These are phyloP conservation scores for Neocucurbitaria cava DNA, from an alignment of 2,329 filamentous ascomycete species.

Conservation along the genomic window DNA sequence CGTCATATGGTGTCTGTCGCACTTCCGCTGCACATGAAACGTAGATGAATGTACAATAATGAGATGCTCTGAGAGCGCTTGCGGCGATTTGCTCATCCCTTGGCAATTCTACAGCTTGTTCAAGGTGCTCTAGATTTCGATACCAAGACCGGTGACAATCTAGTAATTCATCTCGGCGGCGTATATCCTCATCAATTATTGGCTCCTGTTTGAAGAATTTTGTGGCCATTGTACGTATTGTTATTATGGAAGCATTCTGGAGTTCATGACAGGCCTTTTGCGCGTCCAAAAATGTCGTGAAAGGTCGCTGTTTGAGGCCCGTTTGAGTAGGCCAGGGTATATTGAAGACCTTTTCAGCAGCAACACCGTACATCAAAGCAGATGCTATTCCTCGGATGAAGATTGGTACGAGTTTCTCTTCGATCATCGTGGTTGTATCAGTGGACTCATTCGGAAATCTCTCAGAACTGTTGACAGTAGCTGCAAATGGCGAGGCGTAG, in stretches of 20 bases:
- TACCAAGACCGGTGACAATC: constrained; percentile 26
- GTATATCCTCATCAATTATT: constrained; percentile 4
- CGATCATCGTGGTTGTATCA: constrained; percentile 9
- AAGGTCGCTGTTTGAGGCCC: constrained; percentile 2
- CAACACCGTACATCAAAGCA: constrained; percentile 25
- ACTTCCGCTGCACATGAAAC: constrained; percentile 16
- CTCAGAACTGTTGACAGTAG: not conserved
- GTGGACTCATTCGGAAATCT: not conserved
- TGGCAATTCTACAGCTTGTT: constrained; percentile 5
- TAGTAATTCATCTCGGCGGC: constrained; percentile 14
- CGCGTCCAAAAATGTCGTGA: constrained; percentile 20
- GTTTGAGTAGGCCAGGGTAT: constrained; percentile 2
- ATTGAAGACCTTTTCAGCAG: constrained; percentile 14
- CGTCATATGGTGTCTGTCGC: constrained; percentile 18
- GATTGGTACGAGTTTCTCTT: constrained; percentile 27
- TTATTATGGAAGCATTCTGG: constrained; percentile 25
- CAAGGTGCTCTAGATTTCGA: constrained; percentile 4
- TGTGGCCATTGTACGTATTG: constrained; percentile 10
- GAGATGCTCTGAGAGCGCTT: constrained; percentile 22
- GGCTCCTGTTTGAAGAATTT: not conserved
- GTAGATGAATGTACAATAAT: constrained; percentile 16
- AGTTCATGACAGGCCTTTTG: constrained; percentile 26
- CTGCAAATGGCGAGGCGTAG: not conserved
- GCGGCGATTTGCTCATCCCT: constrained; percentile 17
- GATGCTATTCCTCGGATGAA: constrained; percentile 26